These are phyloP conservation scores for Blakeslea trispora DNA, from an alignment of 371 early-diverging fungal genomes.

Conservation along the genomic window DNA sequence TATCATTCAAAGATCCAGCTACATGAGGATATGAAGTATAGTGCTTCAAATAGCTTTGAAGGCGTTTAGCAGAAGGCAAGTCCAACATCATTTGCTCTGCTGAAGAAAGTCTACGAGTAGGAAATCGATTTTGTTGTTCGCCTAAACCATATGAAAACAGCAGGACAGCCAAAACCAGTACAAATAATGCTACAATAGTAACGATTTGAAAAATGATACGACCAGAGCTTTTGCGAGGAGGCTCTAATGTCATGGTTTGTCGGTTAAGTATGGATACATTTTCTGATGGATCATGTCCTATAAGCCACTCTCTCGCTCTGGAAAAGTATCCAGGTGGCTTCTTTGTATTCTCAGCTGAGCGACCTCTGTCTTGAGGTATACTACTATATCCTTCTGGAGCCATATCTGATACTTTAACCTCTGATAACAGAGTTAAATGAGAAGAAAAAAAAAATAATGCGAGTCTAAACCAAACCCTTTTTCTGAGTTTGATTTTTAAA, in stretches of 20 bases:
- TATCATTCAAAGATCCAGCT: conserved; percentile 56
- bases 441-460: not conserved
- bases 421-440: too few relatives aligned
- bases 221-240: conserved; percentile 28
- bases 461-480: too few relatives aligned
- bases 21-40: conserved; percentile 61
- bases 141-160: conserved; percentile 7
- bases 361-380: not conserved
- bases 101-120: conserved; percentile 15
- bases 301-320: not conserved
- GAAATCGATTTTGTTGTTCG: conserved; percentile 10
- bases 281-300: conserved; percentile 12
- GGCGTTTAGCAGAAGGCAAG: conserved; percentile 19
- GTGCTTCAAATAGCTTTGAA: conserved; percentile 15
- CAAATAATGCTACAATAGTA: conserved; percentile 23
- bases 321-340: not conserved
- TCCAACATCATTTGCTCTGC: conserved; percentile 27
- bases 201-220: conserved; percentile 26
- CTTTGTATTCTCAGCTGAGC: not conserved
- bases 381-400: not conserved
- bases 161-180: conserved; percentile 18
- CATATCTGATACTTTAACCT: not conserved
- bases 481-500: too few relatives aligned
- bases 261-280: conserved; percentile 39
- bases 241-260: conserved; percentile 40